Evolutionary conservation across 2,329 filamentous ascomycete genomes (phyloP).

Genomic region (Fusarium udum): DNA sequence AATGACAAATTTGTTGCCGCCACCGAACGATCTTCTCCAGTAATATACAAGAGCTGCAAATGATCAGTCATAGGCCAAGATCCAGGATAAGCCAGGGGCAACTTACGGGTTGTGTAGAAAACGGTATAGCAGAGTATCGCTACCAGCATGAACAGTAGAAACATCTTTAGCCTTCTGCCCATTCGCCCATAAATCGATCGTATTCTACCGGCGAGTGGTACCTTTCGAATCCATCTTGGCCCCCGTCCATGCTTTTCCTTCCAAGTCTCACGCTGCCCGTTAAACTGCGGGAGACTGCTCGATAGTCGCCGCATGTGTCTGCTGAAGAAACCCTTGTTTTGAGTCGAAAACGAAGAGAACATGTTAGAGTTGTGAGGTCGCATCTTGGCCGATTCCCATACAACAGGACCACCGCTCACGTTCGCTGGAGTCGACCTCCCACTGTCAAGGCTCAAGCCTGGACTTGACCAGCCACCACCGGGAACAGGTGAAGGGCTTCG

Average conservation of each 20-base stretch:
- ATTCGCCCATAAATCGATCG: conserved; percentile 59
- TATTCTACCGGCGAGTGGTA: conserved; percentile 59
- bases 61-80: not conserved
- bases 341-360: conserved; percentile 81
- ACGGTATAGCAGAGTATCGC: conserved; percentile 75
- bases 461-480: conserved; percentile 89
- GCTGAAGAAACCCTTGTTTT: conserved; percentile 87
- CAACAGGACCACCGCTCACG: conserved; percentile 67
- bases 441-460: conserved; percentile 77
- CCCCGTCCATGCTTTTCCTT: conserved; percentile 79
- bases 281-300: conserved; percentile 79
- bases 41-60: conserved; percentile 55
- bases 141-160: conserved; percentile 66
- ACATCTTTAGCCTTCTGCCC: conserved; percentile 72
- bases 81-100: not conserved
- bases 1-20: conserved; percentile 91
- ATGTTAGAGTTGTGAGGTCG: conserved; percentile 77
- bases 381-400: conserved; percentile 85
- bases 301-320: conserved; percentile 85
- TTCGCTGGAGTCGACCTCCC: conserved; percentile 73
- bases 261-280: conserved; percentile 69
- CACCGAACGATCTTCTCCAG: conserved; percentile 80
- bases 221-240: conserved; percentile 60
- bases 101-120: conserved; percentile 80
- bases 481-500: conserved; percentile 86